These are phyloP conservation scores for Trichosporon coremiiforme DNA, from an alignment of 1,284 basidiomycete species.

Conservation along the genomic window DNA sequence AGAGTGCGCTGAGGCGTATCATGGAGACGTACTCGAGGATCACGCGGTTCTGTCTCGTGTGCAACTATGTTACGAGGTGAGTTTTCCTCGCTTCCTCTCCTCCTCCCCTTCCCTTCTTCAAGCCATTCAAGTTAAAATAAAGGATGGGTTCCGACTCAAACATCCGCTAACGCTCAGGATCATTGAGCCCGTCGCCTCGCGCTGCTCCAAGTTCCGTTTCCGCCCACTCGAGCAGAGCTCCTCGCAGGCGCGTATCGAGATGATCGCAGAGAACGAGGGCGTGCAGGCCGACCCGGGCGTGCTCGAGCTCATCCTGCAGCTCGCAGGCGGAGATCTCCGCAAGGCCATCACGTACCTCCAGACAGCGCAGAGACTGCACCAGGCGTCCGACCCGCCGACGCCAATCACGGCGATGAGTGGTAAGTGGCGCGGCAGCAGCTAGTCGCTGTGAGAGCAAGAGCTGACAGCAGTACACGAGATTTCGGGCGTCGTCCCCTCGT, in stretches of 20 bases:
- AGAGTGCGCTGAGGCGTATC: conserved; percentile 90
- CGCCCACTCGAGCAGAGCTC: conserved; percentile 81
- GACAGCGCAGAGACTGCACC: conserved; percentile 81
- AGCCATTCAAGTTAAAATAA: no score
- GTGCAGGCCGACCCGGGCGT: conserved; percentile 59
- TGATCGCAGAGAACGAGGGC: conserved; percentile 69
- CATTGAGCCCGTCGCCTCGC: conserved; percentile 97
- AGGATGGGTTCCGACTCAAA: no score
- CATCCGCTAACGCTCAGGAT: conserved; percentile 65
- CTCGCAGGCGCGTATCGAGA: conserved; percentile 72
- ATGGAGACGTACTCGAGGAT: conserved; percentile 98
- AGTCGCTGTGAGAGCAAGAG: background rate
- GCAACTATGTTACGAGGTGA: conserved; percentile 98
- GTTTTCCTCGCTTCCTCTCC: conserved; percentile 35
- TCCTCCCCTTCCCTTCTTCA: no score
- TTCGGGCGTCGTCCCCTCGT: conserved; percentile 86
- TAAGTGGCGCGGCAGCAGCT: conserved; percentile 35
- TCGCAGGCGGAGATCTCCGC: conserved; percentile 88
- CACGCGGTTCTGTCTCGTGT: conserved; percentile 96
- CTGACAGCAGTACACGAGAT: conserved; percentile 78
- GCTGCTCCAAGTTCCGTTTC: conserved; percentile 99
- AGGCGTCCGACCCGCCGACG: conserved; percentile 69
- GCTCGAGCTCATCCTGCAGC: conserved; percentile 53
- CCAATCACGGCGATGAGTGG: conserved; percentile 66
- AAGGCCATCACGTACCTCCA: conserved; percentile 99